These are phyloP conservation scores for Phaeosphaeriaceae sp. DNA, from an alignment of 2,329 filamentous ascomycete species.

Conservation along the genomic window DNA sequence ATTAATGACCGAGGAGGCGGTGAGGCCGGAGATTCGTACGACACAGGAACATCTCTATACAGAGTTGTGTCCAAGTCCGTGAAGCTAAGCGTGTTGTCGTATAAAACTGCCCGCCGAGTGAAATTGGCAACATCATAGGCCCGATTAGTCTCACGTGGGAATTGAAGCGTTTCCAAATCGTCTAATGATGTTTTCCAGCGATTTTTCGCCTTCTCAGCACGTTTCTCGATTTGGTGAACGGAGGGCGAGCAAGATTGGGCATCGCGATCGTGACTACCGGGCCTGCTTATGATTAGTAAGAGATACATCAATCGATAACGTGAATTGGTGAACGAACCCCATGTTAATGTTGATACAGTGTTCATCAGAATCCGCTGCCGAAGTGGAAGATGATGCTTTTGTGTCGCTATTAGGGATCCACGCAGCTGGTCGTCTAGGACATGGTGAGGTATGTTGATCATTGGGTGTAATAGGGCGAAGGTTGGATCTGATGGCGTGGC, in stretches of 20 bases:
- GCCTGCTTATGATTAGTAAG: neutral
- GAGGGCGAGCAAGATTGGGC: conserved; percentile 37
- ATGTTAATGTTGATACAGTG: conserved; percentile 2
- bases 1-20: conserved; percentile 15
- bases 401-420: conserved; percentile 14
- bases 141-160: conserved; percentile 36
- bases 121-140: conserved; percentile 21
- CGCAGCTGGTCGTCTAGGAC: conserved; percentile 9
- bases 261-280: neutral
- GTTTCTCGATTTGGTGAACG: conserved; percentile 47
- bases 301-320: too few species aligned
- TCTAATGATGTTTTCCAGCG: conserved; percentile 53
- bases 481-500: conserved; percentile 40
- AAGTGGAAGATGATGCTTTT: conserved; percentile 9
- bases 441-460: conserved; percentile 17
- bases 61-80: neutral
- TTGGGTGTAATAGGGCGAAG: conserved; percentile 48
- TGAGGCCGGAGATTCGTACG: conserved; percentile 11
- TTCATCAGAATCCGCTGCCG: conserved; percentile 6
- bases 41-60: neutral
- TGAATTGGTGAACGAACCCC: neutral
- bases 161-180: conserved; percentile 35
- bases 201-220: conserved; percentile 47
- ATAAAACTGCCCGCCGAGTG: neutral
- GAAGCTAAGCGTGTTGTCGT: neutral